Evolutionary conservation across 2,329 filamentous ascomycete genomes (phyloP), one percentile per base, ranked within the genome.

Genomic region (Botryotinia convoluta): DNA sequence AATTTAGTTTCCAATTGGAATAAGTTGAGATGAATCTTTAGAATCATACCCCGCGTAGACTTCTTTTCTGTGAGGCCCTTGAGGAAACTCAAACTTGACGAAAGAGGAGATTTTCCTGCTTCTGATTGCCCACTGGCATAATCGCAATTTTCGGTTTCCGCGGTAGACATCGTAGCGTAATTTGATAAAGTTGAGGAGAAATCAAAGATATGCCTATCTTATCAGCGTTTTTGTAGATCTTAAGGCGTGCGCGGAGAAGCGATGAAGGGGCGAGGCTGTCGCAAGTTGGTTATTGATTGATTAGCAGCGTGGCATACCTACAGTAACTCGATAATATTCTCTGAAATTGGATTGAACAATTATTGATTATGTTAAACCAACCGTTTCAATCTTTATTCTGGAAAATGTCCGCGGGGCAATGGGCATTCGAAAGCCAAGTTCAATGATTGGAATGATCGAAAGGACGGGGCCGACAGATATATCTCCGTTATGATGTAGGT

Each of bases 1-100:
- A 68, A 60, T 76, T 72, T 78, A 74, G 61, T 42, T 7, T 29
- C 39, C 26, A 22, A 37, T 14, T 18, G 35, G 8, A 26, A 51
- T 14, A 57, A 44, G 32, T 60, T 73, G 67, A 37, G 35, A 71
- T 26, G 60, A 39, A 61, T 26, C 57, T 61, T 60, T 48, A 16
- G 16, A 14, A 65, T 62, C 82, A 79, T 83, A 93, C 92, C 92
- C 87, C 92, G 87, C n/a, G 92, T 94, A 20, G 88, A 88, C 80
- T 91, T 93, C 84, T 94, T 96, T 73, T 93, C 92, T 69, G 84
- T 87, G 75, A 91, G 85, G 77, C 84, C 89, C 82, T 90, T 94
- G 82, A 92, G 87, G 74, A 93, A 91, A 29, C 84, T 85, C 72
- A 90, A 82, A 75, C 88, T 89, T 75, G 90, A 79, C 12, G 79